Base-by-base conservation (phyloP, 768 basidiomycete species). In the Boletus rubropictus region DNA sequence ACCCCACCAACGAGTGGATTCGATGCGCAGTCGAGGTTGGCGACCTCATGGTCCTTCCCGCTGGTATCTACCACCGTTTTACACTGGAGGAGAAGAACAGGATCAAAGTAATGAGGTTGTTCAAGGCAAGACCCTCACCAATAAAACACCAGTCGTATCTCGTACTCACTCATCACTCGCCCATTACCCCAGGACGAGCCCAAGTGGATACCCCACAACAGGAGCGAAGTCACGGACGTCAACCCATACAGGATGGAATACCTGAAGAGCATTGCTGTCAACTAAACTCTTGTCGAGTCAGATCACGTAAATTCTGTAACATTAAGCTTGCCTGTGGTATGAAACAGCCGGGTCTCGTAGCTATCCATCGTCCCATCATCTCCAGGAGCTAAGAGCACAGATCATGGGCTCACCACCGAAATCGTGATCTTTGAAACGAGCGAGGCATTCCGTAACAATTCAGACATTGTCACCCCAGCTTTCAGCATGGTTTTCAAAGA, bases 11-110 rank as follows among this genome's bases (percentile, higher is more conserved):
- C 51, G 67, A 69, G 6, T 96, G 94, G 94, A 85, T 96, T 56
- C 79, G 93, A 47, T 72, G 92, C 32, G 79, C 79, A 6, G 72
- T 94, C 14, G 72, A 72, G 9, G 77, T 84, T 4, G 89, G 91
- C 2, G 94, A 96, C 61, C 76, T 97, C 39, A 67, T 96, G 43
- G 82, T 96, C 44, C 66, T 97, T 34, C 94, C 94, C 1, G 79
- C 89, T 15, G 92, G 91, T 0, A 91, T 94, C 57, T 96, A 93
- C 65, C 94, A 97, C 69, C 85, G 93, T 33, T 97, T 96, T 72
- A 94, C 89, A 0, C 79, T 96, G 14, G 91, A 95, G 61, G 76
- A 80, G 52, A 68, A 60, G 41, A 80, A 96, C 65, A 69, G 70
- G 28, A 82, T 93, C 68, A 80, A 82, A 55, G 86, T 86, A 0